Base-by-base conservation (phyloP, 148 eudicot genomes). In the Fagopyrum homotropicum region DNA sequence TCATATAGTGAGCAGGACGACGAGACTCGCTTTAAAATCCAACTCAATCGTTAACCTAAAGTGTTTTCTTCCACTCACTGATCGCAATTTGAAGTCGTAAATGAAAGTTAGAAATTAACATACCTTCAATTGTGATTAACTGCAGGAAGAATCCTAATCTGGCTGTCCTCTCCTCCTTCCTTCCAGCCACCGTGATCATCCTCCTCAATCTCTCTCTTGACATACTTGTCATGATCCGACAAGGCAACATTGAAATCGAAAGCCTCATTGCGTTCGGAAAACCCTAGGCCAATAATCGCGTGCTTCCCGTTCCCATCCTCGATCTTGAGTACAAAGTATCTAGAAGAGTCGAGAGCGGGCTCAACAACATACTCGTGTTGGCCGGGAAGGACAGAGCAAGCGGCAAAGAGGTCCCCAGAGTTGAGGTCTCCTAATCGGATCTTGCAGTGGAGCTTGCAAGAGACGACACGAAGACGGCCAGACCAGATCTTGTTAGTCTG, bases 401-500 rank as follows among this genome's bases (percentile, higher is more conserved):
- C 97, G 56, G 99, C 97, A 82, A 95, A 95, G 9, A 95, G 92
- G 12, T 90, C 99, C 30, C 94, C 97, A 59, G 99, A 90, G 49
- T 63, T 57, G 4, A 97, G 97, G 79, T 95, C 97, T 77, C 92
- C 99, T 61, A 95, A 82, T 1, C 99, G 94, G 86, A 95, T 89
- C 88, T 95, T 96, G 79, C 92, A 90, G 4, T 96, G 93, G 46
- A 84, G 47, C n/a, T 80, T 75, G 82, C 88, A 86, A 10, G 99
- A 95, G 3, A 95, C 94, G 49, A 95, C 96, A 0, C 99, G 96
- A 35, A 95, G 87, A 2, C 99, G 88, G 19, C 99, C 99, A 48
- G 97, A 74, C 99, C 99, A 95, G 86, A 95, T 95, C 92, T 89
- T 90, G 74, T 95, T 97, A 79, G 97, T 85, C 47, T 95, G 96